These are phyloP conservation scores for Globisporangium paddicum DNA, from an alignment of 352 stramenopile species.

Conservation along the genomic window DNA sequence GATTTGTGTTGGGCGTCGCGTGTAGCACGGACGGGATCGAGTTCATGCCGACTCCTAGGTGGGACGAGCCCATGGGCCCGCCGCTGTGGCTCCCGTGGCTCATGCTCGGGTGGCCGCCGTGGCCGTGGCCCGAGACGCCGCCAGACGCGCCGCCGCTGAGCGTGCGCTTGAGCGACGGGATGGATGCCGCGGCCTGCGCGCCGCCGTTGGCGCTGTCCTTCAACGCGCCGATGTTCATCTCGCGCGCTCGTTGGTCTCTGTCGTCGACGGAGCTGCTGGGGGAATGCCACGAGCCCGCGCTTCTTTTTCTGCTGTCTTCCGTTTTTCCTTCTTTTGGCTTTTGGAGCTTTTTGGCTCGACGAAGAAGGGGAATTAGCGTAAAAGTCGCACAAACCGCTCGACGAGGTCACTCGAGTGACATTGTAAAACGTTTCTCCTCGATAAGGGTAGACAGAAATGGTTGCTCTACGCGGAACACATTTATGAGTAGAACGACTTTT, in stretches of 20 bases:
- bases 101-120: slow-evolving; percentile 14
- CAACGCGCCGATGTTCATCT: slow-evolving; percentile 74
- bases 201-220: slow-evolving; percentile 52
- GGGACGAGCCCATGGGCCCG: slow-evolving; percentile 15
- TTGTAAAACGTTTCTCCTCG: too few species aligned
- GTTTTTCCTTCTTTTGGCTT: slow-evolving; percentile 1
- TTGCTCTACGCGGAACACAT: too few species aligned
- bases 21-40: slow-evolving; percentile 79
- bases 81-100: slow-evolving; percentile 24
- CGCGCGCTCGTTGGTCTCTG: too few species aligned
- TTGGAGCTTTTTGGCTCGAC: not conserved
- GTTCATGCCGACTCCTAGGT: slow-evolving; percentile 66
- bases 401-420: too few species aligned
- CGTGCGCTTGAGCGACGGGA: slow-evolving; percentile 85
- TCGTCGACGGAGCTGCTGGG: not conserved
- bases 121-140: slow-evolving; percentile 15
- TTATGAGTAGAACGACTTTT: too few species aligned
- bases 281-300: not conserved
- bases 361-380: not conserved
- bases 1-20: slow-evolving; percentile 56
- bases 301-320: slow-evolving; percentile 1
- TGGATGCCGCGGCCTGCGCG: slow-evolving; percentile 36
- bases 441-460: too few species aligned
- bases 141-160: slow-evolving; percentile 57
- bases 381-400: too few species aligned